Conservation (phyloP, 2,329 filamentous ascomycete species). For the Leptodontidium sp. region DNA sequence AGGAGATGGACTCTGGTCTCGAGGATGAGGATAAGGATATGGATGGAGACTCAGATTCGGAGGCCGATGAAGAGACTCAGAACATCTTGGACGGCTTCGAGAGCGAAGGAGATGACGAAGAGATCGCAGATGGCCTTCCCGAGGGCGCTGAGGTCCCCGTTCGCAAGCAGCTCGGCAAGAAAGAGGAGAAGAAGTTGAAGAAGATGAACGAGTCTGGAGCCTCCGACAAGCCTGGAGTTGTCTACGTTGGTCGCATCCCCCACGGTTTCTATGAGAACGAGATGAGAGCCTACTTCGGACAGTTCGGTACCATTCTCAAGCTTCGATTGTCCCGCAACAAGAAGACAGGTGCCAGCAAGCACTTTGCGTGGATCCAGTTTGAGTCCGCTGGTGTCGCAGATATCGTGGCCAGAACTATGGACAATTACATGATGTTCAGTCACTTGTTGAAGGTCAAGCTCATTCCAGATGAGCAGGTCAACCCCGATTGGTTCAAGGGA, state of each 20-base stretch:
- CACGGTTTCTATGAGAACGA: conserved; percentile 98
- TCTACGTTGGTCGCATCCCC: conserved; percentile 91
- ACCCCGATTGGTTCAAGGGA: conserved; percentile 86
- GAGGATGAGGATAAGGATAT: conserved; percentile 31
- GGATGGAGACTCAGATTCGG: conserved; percentile 44
- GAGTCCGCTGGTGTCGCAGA: conserved; percentile 78
- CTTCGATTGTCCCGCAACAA: conserved; percentile 91
- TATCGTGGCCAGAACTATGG: conserved; percentile 94
- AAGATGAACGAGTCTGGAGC: conserved; percentile 51
- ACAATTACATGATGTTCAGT: conserved; percentile 95
- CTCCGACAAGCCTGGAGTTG: conserved; percentile 72
- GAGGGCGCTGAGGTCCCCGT: conserved; percentile 53
- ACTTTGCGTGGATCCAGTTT: conserved; percentile 96
- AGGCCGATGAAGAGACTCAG: conserved; percentile 59
- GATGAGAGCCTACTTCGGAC: conserved; percentile 91
- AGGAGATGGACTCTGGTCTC: conserved; percentile 25
- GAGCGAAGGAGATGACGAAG: conserved; percentile 59
- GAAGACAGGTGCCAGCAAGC: conserved; percentile 88
- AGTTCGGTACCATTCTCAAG: conserved; percentile 83
- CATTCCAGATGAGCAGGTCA: conserved; percentile 78
- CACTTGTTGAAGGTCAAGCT: conserved; percentile 90
- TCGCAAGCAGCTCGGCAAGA: conserved; percentile 50
- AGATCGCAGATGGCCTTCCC: conserved; percentile 53
- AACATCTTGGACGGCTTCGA: conserved; percentile 63
- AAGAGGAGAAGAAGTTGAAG: conserved; percentile 59